Evolutionary conservation across 768 basidiomycete genomes (phyloP).

Genomic region (Pisolithus tinctorius): DNA sequence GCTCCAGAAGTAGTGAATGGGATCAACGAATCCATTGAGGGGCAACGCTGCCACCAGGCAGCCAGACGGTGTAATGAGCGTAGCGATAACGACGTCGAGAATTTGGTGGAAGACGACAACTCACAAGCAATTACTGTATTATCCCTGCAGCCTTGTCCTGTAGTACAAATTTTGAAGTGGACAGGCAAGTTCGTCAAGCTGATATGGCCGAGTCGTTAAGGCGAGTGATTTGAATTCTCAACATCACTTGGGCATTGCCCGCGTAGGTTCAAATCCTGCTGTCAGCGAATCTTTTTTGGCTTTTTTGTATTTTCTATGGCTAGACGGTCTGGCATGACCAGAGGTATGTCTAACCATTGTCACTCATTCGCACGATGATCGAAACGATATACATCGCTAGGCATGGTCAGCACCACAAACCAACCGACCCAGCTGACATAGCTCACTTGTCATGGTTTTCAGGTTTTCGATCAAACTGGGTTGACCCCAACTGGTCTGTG

Average conservation of each 20-base stretch:
- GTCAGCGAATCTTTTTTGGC: conserved; percentile 58
- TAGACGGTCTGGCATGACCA: too few species aligned
- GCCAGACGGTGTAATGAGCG: conserved; percentile 28
- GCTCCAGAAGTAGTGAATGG: conserved; percentile 99
- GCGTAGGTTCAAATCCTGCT: conserved; percentile 92
- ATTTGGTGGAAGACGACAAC: conserved; percentile 7
- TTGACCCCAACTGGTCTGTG: conserved; percentile 55
- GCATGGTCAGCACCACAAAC: conserved; percentile 26
- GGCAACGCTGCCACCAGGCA: conserved; percentile 30
- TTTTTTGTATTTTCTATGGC: too few species aligned
- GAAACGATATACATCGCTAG: conserved; percentile 37
- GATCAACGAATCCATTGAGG: conserved; percentile 86
- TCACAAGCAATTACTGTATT: too few species aligned
- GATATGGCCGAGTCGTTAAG: conserved; percentile 89
- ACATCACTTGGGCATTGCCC: conserved; percentile 81
- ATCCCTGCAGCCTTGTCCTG: neutral
- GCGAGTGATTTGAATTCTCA: conserved; percentile 80
- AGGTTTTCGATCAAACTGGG: conserved; percentile 78
- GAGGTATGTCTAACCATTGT: too few species aligned
- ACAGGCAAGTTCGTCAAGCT: conserved; percentile 23
- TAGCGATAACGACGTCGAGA: conserved; percentile 16
- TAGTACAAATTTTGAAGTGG: neutral
- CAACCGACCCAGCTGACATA: neutral
- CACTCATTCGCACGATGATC: conserved; percentile 20
- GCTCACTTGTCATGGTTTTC: conserved; percentile 1